A percentile compares a stretch with the other conserved stretches of the same genome.
These are phyloP conservation scores for Exophiala alcalophila DNA, from an alignment of 2,329 filamentous ascomycete species.

Conservation along the genomic window DNA sequence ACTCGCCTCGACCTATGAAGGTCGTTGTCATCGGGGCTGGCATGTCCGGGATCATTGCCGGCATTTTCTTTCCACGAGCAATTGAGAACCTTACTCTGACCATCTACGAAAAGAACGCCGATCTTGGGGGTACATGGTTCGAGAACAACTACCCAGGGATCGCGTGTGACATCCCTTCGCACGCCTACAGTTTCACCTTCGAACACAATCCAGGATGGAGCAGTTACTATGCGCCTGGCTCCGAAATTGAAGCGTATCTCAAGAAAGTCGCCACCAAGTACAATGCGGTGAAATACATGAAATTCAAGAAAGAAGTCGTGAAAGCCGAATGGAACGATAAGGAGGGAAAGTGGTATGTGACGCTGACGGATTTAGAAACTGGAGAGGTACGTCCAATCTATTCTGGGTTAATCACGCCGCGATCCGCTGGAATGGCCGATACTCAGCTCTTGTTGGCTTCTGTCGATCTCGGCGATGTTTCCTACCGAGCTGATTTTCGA, in stretches of 20 bases:
- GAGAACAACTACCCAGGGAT: conserved; percentile 10
- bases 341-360: conserved; percentile 8
- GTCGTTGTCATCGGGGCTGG: conserved; percentile 2
- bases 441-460: background rate
- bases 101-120: conserved; percentile 9
- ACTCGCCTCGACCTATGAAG: background rate
- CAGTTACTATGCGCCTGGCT: conserved; percentile 21
- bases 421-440: no score
- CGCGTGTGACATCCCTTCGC: conserved; percentile 43
- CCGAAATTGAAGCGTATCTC: conserved; percentile 25
- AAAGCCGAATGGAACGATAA: conserved; percentile 21
- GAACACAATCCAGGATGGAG: conserved; percentile 38
- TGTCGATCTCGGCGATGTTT: background rate
- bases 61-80: background rate
- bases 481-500: no score
- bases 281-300: conserved; percentile 26
- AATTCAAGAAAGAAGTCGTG: conserved; percentile 17
- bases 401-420: no score
- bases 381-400: no score
- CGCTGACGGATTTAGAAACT: no score
- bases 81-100: background rate
- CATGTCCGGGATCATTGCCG: background rate
- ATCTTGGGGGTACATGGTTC: no score
- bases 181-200: conserved; percentile 52
- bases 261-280: conserved; percentile 19